Percentiles rank a stretch among this genome's conserved stretches.
These are phyloP conservation scores for Mikania micrantha DNA, from an alignment of 129 eudicot genomes.

Conservation along the genomic window DNA sequence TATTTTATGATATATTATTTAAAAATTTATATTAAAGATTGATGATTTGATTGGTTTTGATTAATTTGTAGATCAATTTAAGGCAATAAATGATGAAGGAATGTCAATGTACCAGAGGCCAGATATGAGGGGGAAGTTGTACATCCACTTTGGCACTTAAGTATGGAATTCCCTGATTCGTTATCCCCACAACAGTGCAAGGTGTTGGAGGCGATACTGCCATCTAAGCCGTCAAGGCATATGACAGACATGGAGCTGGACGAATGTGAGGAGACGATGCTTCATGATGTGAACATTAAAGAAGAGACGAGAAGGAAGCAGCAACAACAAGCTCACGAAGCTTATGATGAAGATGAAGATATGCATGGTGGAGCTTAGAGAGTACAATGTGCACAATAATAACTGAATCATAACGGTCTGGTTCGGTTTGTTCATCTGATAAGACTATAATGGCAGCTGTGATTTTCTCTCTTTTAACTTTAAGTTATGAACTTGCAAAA, in stretches of 20 bases:
- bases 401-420: neutral
- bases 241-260: constrained; percentile 60
- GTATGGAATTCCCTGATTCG: no score
- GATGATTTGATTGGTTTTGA: neutral
- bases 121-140: constrained; percentile 40
- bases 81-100: no score
- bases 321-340: constrained; percentile 50
- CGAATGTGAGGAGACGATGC: constrained; percentile 72
- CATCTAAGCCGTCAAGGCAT: constrained; percentile 31
- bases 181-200: no score
- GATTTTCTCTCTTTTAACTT: neutral
- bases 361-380: constrained; percentile 74
- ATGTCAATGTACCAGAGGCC: no score
- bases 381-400: constrained; percentile 79
- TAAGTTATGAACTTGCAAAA: neutral
- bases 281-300: constrained; percentile 67
- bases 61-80: constrained; percentile 32
- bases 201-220: no score
- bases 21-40: no score
- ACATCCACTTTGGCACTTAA: constrained; percentile 60
- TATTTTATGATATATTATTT: neutral
- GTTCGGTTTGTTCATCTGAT: neutral
- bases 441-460: neutral
- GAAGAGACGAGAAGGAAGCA: constrained; percentile 74
- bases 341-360: constrained; percentile 73